Evolutionary conservation across 306 rosid genomes (phyloP), one percentile per base, ranked within the genome.

Genomic region (Rubus parviflorus): DNA sequence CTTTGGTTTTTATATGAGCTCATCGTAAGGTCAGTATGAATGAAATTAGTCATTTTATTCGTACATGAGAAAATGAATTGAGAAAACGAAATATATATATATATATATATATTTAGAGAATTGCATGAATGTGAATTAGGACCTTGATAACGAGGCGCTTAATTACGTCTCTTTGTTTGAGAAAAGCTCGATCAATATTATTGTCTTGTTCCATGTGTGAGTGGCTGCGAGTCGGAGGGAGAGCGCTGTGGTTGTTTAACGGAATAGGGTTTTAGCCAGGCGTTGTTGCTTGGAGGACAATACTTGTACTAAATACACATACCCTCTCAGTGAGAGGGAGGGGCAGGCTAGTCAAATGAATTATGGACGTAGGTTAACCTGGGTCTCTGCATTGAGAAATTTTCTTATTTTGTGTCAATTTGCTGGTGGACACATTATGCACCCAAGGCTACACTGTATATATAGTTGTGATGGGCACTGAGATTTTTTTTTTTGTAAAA

Each of bases 101-200:
- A n/a, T n/a, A n/a, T n/a, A n/a, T n/a, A n/a, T n/a, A n/a, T 42
- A 57, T 42, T 14, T 19, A 60, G 41, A 6, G 54, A 52, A 48
- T 25, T 37, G 81, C 51, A 40, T 54, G 16, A 53, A 72, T 13
- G 64, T 13, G 70, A 8, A 30, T 30, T 30, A 58, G 40, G 40
- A 79, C 97, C 96, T 93, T 93, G 81, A 93, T 71, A 58, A 93
- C 76, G 14, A 93, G 74, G 74, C 97, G 97, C 87, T 83, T 88
- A 0, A 88, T 91, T 15, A 61, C n/a, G 43, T 61, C 14, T 30
- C 40, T 61, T 30, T 87, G 88, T 40, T 49, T 78, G 76, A 93
- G 60, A 45, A 90, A 93, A 72, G 68, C 85, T 72, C 97, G 84
- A 61, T 30, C 67, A 30, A 2, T 30, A 30, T 30, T 30, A 30